Evolutionary conservation across 140 eudicot species (phyloP), one percentile per base, ranked within the genome.

Genomic region (Senecio squalidus): DNA sequence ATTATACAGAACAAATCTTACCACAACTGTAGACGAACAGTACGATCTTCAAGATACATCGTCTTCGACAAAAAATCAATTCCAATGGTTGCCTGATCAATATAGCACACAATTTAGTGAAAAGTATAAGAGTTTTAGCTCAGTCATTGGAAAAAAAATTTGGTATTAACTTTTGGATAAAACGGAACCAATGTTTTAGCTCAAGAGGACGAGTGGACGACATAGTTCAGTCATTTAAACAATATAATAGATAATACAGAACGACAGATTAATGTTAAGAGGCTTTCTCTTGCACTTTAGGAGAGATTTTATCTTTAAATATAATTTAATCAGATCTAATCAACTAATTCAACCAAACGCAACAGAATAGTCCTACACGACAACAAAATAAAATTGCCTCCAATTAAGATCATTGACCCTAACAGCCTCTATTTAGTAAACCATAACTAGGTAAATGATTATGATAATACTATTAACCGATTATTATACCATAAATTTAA

Each of bases 21-120:
- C 80, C 80, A 75, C 61, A 75, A 68, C 76, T 75, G 76, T 57
- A 75, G 80, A 21, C 80, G 80, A 69, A 75, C 80, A n/a, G 80
- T 76, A 0, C 81, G 65, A 40, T 76, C 81, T 70, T 76, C 81
- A 64, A 76, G 76, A 53, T 76, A 76, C 81, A 76, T 70, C 2
- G 81, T 76, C 65, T 76, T 76, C 5, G 81, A 76, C 55, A 76
- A 70, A 71, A 76, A 76, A 15, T 76, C 81, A 34, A 76, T 76
- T 55, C 80, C 80, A 69, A 75, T 75, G 36, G 80, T 75, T 38
- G 80, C 80, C 80, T 75, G 80, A 62, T 61, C 34, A 55, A 33
- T 22, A 57, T 40, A 38, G 17, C 48, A 40, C 66, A 16, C 26
- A 68, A 18, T 13, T 68, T 48, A 62, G 71, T 23, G 30, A 0